These are phyloP conservation scores for Periconia macrospinosa DNA, from an alignment of 2,329 filamentous ascomycete species.

Conservation along the genomic window DNA sequence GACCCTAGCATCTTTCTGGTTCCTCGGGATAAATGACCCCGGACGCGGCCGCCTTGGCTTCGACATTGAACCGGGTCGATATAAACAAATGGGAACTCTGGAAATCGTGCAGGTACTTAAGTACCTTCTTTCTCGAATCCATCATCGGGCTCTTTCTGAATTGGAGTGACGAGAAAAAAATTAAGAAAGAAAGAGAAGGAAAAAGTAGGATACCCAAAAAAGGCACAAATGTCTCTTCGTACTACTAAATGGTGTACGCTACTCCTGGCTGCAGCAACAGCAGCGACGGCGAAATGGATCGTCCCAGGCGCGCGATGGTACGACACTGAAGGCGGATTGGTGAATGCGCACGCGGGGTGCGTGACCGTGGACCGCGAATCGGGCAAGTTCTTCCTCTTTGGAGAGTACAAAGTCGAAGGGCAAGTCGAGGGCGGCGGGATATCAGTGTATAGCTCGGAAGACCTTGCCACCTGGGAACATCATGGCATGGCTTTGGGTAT, in stretches of 20 bases:
- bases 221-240: not conserved
- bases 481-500: conserved; percentile 60
- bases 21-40: not conserved
- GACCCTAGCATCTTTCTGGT: not conserved
- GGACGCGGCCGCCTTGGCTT: not conserved
- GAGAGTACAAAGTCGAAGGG: conserved; percentile 62
- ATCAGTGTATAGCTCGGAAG: conserved; percentile 60
- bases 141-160: no score
- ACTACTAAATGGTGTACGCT: conserved; percentile 1
- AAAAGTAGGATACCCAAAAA: not conserved
- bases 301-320: conserved; percentile 64
- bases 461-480: conserved; percentile 61
- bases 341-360: conserved; percentile 65
- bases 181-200: not conserved
- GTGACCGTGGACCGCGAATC: conserved; percentile 56
- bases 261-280: conserved; percentile 14
- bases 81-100: no score
- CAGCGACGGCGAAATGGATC: conserved; percentile 55
- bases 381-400: conserved; percentile 63
- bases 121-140: not conserved
- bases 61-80: not conserved
- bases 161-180: not conserved
- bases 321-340: conserved; percentile 61
- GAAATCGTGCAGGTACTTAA: no score
- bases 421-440: conserved; percentile 63